phyloP scores from a whole-genome alignment of 2,329 filamentous ascomycete genomes.

The Coleophoma crateriformis region DNA sequence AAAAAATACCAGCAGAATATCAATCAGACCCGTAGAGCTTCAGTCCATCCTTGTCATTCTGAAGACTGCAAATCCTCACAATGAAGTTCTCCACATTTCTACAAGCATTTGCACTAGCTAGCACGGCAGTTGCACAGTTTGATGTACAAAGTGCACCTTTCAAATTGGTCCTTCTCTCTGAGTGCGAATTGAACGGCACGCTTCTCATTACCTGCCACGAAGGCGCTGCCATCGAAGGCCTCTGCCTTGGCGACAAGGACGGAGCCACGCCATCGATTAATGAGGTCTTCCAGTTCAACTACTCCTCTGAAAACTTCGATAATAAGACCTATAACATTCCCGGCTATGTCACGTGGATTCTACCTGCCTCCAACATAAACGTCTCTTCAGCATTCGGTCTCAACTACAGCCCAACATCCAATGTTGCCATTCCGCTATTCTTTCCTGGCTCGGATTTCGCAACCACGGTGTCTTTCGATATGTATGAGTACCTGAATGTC shows the following conservation, averaged over 20 bases:
- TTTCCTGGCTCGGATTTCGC: constrained; percentile 2
- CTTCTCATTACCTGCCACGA: constrained; percentile 38
- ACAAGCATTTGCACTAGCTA: constrained; percentile 1
- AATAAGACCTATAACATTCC: constrained; percentile 9
- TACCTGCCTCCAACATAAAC: constrained; percentile 19
- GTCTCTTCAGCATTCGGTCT: constrained; percentile 31
- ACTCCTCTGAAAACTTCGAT: constrained; percentile 22
- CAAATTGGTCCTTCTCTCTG: constrained; percentile 33
- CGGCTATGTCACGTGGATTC: constrained; percentile 18
- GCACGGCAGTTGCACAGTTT: constrained; percentile 16
- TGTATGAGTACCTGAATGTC: constrained; percentile 30
- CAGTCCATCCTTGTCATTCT: no score
- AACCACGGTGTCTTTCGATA: constrained; percentile 33
- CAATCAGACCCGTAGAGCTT: no score
- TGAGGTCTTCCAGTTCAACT: constrained; percentile 13
- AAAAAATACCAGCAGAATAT: no score
- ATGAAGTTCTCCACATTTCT: constrained; percentile 4
- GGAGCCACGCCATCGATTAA: constrained; percentile 4
- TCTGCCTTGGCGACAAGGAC: constrained; percentile 29
- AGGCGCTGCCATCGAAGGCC: constrained; percentile 40
- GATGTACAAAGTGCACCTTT: constrained; percentile 36
- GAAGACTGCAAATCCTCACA: no score
- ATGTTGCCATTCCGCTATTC: constrained; percentile 37
- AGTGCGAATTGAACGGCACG: constrained; percentile 30
- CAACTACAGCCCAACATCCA: constrained; percentile 28